These are phyloP conservation scores for Fusarium concolor DNA, from an alignment of 2,329 filamentous ascomycete genomes.

Conservation along the genomic window DNA sequence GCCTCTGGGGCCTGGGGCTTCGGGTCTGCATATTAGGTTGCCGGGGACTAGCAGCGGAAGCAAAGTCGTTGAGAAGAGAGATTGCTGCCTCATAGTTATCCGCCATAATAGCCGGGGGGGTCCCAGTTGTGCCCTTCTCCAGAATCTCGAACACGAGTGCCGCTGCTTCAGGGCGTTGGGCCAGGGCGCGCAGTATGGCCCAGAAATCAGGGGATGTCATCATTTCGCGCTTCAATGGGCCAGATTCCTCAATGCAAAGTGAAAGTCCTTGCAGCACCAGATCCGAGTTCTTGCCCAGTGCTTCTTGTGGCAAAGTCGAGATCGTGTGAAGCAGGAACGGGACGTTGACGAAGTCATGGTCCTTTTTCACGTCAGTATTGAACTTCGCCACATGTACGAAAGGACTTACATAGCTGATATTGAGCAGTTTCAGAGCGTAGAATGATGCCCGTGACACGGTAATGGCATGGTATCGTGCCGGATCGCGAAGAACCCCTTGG, in stretches of 20 bases:
- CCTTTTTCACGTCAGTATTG: constrained; percentile 60
- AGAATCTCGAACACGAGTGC: constrained; percentile 88
- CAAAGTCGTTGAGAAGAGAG: constrained; percentile 87
- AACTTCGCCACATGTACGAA: neutral
- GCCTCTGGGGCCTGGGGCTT: constrained; percentile 61
- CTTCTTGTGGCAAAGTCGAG: constrained; percentile 83
- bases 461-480: constrained; percentile 82
- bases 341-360: constrained; percentile 90
- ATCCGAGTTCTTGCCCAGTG: constrained; percentile 79
- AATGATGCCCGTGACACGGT: constrained; percentile 85
- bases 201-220: constrained; percentile 98
- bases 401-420: constrained; percentile 81
- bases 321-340: constrained; percentile 93
- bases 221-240: constrained; percentile 86
- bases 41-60: constrained; percentile 81
- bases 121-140: constrained; percentile 77
- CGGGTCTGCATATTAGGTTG: constrained; percentile 75
- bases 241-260: constrained; percentile 81
- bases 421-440: constrained; percentile 85
- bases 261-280: constrained; percentile 83
- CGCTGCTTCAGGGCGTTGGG: constrained; percentile 76
- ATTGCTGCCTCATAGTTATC: constrained; percentile 96
- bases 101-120: constrained; percentile 86
- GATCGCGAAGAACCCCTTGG: constrained; percentile 84
- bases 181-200: constrained; percentile 84